Conservation (phyloP, 2,329 filamentous ascomycete genomes). For the Exophiala lecanii-corni region DNA sequence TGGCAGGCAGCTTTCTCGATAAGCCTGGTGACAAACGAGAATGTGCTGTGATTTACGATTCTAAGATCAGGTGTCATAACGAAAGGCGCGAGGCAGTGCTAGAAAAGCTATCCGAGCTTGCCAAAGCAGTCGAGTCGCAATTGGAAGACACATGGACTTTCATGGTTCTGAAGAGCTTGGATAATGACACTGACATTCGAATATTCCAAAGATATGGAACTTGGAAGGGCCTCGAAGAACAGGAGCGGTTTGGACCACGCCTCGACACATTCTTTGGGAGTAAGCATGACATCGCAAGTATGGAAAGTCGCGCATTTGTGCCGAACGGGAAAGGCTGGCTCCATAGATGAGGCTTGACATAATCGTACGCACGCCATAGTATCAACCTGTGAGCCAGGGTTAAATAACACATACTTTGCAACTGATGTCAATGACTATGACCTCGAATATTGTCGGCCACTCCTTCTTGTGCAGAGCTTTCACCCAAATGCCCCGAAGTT, state of each 20-base stretch:
- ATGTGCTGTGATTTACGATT: conserved; percentile 32
- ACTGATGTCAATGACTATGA: too few species aligned
- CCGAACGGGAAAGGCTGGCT: conserved; percentile 6
- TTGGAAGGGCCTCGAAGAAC: conserved; percentile 1
- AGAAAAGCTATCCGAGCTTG: conserved; percentile 16
- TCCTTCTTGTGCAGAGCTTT: too few species aligned
- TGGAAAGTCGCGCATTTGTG: conserved; percentile 2
- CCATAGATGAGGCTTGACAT: too few species aligned
- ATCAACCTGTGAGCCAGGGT: too few species aligned
- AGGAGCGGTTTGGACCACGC: not conserved
- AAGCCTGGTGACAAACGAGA: conserved; percentile 19
- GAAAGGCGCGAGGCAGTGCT: conserved; percentile 16
- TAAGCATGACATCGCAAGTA: conserved; percentile 1
- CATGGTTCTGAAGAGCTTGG: conserved; percentile 3
- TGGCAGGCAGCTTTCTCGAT: conserved; percentile 31
- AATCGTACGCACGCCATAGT: too few species aligned
- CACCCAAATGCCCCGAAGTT: too few species aligned
- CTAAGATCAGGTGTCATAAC: conserved; percentile 24
- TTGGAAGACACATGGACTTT: conserved; percentile 7
- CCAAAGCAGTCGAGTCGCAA: conserved; percentile 8
- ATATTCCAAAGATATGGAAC: conserved; percentile 1
- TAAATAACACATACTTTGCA: too few species aligned
- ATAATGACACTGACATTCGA: conserved; percentile 1
- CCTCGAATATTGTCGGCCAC: too few species aligned
- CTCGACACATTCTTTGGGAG: not conserved